Evolutionary conservation across 2,329 filamentous ascomycete species (phyloP), one percentile per base, ranked within the genome.

Genomic region (Fusarium nematophilum): DNA sequence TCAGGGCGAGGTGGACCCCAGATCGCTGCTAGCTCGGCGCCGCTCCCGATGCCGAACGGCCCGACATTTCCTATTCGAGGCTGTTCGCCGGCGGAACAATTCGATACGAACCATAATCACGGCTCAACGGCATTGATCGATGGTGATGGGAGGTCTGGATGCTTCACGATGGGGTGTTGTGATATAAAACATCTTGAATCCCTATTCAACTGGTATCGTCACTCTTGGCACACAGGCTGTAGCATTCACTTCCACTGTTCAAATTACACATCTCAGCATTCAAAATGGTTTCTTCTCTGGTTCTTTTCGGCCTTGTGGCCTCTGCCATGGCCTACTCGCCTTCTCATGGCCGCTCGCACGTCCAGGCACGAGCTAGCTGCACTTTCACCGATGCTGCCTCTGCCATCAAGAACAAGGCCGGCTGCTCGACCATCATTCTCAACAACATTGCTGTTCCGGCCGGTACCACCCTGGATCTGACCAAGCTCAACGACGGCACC

Each of bases 381-480:
- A 86, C 83, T 11, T 86, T 88, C 69, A 84, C 78, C 36, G 77
- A 79, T 45, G 79, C 81, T 45, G 76, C 78, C 5, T 66, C 76
- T 4, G 82, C 81, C 37, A 79, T 74, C 57, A 76, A 77, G 56
- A 76, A 76, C 65, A 84, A 85, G 72, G 77, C 77, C 11, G 55
- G 63, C 59, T 89, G 86, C 73, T 75, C 83, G 9, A 79, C 76
- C 43, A 86, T 88, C 57, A 71, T 80, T 15, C 74, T 88, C 15
- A 78, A 77, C 54, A 76, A 78, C 61, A 79, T 88, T 38, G 73
- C 73, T 14, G 85, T 88, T 11, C 86, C 86, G 4, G 80, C 84
- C 6, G 85, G 85, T 17, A 75, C 75, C 9, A 87, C 85, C 3
- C 79, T 89, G 3, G 84, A 88, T 67, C 70, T 89, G 57, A 84